Percentiles rank a stretch among this genome's conserved stretches.
These are phyloP conservation scores for Neofusicoccum cordaticola DNA, from an alignment of 2,329 filamentous ascomycete genomes.

Conservation along the genomic window DNA sequence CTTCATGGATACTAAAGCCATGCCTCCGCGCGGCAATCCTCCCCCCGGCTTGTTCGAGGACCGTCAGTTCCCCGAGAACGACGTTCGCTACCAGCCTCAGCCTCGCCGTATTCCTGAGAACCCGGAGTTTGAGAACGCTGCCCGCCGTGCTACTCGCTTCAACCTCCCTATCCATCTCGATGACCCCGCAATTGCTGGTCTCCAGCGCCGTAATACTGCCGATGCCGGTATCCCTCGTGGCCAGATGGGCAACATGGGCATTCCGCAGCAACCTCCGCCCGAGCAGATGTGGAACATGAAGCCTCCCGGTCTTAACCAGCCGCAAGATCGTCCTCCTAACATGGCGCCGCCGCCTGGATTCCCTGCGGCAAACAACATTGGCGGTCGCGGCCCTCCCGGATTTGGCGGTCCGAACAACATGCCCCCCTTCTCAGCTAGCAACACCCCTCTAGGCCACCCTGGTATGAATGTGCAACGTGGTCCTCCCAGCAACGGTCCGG, in stretches of 20 bases:
- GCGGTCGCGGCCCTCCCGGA: slow-evolving; percentile 9
- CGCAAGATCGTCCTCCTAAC: slow-evolving; percentile 11
- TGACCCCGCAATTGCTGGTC: slow-evolving; percentile 29
- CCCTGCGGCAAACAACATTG: neutral
- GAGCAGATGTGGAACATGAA: slow-evolving; percentile 24
- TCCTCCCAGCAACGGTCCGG: slow-evolving; percentile 22
- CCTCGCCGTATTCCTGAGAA: slow-evolving; percentile 31
- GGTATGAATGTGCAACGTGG: slow-evolving; percentile 32
- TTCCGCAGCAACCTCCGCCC: slow-evolving; percentile 37
- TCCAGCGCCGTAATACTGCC: slow-evolving; percentile 37
- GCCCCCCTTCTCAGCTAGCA: slow-evolving; percentile 32
- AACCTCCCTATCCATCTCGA: slow-evolving; percentile 29
- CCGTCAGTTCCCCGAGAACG: slow-evolving; percentile 18
- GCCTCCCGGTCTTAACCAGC: slow-evolving; percentile 11
- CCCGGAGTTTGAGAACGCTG: slow-evolving; percentile 30
- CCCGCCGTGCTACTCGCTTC: slow-evolving; percentile 24
- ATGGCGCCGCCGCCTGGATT: slow-evolving; percentile 15
- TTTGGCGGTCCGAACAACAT: slow-evolving; percentile 11
- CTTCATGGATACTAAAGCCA: slow-evolving; percentile 26
- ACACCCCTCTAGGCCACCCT: slow-evolving; percentile 38
- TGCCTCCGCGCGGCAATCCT: slow-evolving; percentile 36
- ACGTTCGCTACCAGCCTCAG: slow-evolving; percentile 13
- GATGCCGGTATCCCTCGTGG: slow-evolving; percentile 28
- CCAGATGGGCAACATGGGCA: slow-evolving; percentile 41
- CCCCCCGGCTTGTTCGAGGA: slow-evolving; percentile 40